These are phyloP conservation scores for Amphibolis antarctica DNA, from an alignment of 106 monocot genomes.

Conservation along the genomic window DNA sequence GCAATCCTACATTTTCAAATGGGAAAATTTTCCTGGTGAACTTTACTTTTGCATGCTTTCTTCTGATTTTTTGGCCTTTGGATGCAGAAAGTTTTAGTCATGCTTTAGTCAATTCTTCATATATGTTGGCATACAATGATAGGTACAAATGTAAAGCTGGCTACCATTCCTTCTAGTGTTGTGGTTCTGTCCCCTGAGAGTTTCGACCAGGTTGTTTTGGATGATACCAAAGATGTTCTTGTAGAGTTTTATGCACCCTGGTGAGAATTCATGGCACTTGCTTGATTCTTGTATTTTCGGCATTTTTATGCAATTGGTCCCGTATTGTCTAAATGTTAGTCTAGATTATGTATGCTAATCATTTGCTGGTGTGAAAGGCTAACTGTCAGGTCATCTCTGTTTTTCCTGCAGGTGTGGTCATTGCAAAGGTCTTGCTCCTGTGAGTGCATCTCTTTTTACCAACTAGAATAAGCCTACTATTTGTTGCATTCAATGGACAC, in stretches of 20 bases:
- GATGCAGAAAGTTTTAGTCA: background rate
- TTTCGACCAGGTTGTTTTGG: conserved; percentile 69
- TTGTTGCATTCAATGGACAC: background rate
- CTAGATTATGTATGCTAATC: background rate
- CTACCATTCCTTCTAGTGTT: conserved; percentile 56
- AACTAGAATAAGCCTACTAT: too few relatives aligned
- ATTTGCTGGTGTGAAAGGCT: too few relatives aligned
- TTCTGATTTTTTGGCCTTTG: background rate
- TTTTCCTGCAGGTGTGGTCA: conserved; percentile 69
- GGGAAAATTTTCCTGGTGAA: too few relatives aligned
- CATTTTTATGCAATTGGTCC: background rate
- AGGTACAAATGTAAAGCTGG: conserved; percentile 90
- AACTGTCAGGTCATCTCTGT: background rate
- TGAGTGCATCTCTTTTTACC: conserved; percentile 25
- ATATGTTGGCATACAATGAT: conserved; percentile 2
- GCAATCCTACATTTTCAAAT: too few relatives aligned
- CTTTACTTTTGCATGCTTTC: background rate
- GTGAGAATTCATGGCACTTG: conserved; percentile 24
- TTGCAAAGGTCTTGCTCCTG: conserved; percentile 91
- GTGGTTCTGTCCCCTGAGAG: conserved; percentile 57
- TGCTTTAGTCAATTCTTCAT: background rate
- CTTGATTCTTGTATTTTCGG: background rate
- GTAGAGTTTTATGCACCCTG: conserved; percentile 98
- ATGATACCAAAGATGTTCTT: conserved; percentile 84
- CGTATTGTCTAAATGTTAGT: background rate